Base-by-base conservation (phyloP, 1,284 basidiomycete genomes). In the Blastosporella zonata region DNA sequence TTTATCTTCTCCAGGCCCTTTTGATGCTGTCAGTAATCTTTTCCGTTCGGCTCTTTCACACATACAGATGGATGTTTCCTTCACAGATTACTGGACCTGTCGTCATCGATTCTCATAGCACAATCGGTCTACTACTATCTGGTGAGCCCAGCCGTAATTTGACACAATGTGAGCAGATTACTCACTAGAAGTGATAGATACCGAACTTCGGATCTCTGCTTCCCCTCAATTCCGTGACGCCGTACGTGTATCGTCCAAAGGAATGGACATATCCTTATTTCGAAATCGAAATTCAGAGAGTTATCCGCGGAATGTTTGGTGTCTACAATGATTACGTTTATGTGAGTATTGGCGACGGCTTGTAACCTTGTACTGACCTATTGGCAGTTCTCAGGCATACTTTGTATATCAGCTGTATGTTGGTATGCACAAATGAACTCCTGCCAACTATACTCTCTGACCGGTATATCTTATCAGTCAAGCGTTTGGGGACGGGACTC, bases 371-470 rank as follows among this genome's bases (percentile, higher is more conserved):
- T 23, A 10, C 15, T 43, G 13, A 38, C 13, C 42, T 17, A 4
- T 21, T 4, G 4, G 29, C 53, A 73, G 72, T 22, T 73, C 72
- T 6, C 72, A 74, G 49, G 56, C 66, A 48, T 74, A 69, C 53
- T 74, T 74, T 46, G 69, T 67, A 3, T 62, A 66, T 38, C 72
- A 74, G 54, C 55, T 74, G 3, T 63, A 69, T 39, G 54, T 54
- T 22, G 67, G 71, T 70, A 47, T 22, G 53, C 17, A 6, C 25
- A 27, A 15, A 17, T 31, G 29, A 17, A 9, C 15, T 3, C 3
- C 12, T 12, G 29, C 5, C 29, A 15, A 17, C 6, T 34, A 17
- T 17, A 31, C 5, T 18, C 5, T 17, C 33, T n/a, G 17, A 2
- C 15, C 17, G 10, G 15, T 35, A 18, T 23, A 21, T n/a, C 15